These are phyloP conservation scores for Alternaria incomplexa DNA, from an alignment of 2,329 filamentous ascomycete species.

Conservation along the genomic window DNA sequence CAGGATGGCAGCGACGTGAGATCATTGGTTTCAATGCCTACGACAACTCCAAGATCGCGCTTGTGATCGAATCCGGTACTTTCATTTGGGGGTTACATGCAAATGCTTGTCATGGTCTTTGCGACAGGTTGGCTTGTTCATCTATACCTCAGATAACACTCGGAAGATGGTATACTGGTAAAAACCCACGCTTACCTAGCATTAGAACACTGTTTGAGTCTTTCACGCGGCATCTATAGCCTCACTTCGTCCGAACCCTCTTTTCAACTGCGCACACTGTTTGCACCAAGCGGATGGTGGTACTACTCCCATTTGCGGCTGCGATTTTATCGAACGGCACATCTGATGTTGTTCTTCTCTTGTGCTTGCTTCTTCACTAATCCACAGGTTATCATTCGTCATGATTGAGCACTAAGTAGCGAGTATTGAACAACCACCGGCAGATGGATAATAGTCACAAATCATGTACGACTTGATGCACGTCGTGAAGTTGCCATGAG, in stretches of 20 bases:
- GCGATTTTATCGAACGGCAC: background rate
- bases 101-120: background rate
- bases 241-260: background rate
- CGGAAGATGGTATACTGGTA: background rate
- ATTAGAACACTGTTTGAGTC: background rate
- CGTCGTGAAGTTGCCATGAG: background rate
- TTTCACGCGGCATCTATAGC: background rate
- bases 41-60: background rate
- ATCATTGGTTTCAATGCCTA: background rate
- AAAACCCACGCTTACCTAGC: background rate
- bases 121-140: background rate
- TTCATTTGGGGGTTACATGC: background rate
- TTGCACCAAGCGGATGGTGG: background rate
- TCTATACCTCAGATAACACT: background rate
- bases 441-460: background rate
- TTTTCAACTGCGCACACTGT: background rate
- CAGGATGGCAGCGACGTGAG: slow-evolving; percentile 25
- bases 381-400: background rate
- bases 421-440: background rate
- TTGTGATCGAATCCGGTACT: background rate
- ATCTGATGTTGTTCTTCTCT: background rate
- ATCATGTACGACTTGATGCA: background rate
- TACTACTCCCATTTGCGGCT: background rate
- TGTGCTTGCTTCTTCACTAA: background rate
- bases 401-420: background rate